Evolutionary conservation across 2,329 filamentous ascomycete species (phyloP).

Genomic region (Aspergillus tamarii): DNA sequence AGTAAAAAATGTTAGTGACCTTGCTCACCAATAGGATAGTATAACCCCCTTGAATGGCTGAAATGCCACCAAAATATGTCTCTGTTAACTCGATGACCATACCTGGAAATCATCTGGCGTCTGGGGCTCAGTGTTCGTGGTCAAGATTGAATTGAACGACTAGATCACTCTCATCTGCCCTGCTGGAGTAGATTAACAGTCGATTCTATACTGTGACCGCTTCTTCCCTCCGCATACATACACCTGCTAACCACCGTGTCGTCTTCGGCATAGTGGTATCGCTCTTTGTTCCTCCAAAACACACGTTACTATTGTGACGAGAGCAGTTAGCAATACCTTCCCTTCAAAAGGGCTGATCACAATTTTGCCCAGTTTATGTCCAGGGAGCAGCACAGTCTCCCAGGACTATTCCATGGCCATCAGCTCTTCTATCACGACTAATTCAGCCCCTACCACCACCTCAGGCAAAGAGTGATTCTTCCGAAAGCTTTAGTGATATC

Average conservation of each 20-base stretch:
- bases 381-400: background rate
- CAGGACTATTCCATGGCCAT: background rate
- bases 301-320: background rate
- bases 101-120: background rate
- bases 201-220: too few species aligned
- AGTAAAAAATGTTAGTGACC: background rate
- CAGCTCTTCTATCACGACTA: background rate
- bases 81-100: background rate
- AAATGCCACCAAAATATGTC: background rate
- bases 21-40: background rate
- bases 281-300: background rate
- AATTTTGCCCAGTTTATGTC: too few species aligned
- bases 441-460: background rate
- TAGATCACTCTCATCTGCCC: background rate
- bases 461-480: background rate
- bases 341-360: too few species aligned
- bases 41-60: background rate
- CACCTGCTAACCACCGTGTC: slow-evolving; percentile 1
- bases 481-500: background rate
- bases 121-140: too few species aligned
- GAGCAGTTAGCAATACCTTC: background rate
- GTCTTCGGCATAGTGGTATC: slow-evolving; percentile 6
- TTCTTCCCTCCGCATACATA: too few species aligned
- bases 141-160: background rate
- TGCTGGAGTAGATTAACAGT: too few species aligned